Conservation (phyloP, 805 yeast species). For the Kockiozyma suomiensis region DNA sequence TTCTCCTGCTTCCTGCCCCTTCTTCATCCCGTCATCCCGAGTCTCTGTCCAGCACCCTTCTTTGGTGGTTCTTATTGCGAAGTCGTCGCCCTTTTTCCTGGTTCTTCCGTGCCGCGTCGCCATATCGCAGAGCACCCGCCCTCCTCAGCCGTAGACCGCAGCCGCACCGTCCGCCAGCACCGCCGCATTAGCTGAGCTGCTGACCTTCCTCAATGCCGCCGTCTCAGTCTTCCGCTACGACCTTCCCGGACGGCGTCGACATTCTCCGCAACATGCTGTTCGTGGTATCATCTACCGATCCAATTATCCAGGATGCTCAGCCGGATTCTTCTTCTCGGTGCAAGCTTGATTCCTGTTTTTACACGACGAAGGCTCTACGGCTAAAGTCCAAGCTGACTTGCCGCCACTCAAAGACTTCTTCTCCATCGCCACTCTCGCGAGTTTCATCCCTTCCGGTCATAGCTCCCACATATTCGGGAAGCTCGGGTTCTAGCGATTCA, state of each 20-base stretch:
- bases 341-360: background rate
- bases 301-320: background rate
- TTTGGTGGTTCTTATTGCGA: no score
- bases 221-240: background rate
- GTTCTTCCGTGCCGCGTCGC: no score
- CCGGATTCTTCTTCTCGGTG: background rate
- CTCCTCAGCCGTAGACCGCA: no score
- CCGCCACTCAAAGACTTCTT: background rate
- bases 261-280: constrained; percentile 18
- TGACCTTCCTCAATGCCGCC: background rate
- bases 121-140: no score
- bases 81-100: no score
- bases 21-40: background rate
- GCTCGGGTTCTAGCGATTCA: background rate
- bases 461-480: background rate
- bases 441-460: background rate
- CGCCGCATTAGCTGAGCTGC: no score
- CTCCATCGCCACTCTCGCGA: background rate
- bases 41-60: no score
- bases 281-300: background rate
- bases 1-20: background rate
- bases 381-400: background rate
- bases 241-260: constrained; percentile 6
- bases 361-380: background rate
- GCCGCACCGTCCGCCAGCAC: no score